phyloP scores from a whole-genome alignment of 2,329 filamentous ascomycete species.

The Aspergillus ustus region DNA sequence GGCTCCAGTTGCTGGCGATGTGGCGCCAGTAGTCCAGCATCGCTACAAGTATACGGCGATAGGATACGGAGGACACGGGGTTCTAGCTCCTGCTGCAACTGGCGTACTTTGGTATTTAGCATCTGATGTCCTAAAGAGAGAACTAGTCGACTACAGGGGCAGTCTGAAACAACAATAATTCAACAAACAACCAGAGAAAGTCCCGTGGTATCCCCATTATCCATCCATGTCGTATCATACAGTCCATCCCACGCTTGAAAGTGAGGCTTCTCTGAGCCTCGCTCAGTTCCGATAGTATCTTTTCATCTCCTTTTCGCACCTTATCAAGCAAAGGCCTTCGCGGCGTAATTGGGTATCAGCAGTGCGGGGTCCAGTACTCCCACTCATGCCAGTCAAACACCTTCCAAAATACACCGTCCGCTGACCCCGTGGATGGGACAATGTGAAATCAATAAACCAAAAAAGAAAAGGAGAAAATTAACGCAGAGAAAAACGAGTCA shows the following conservation, averaged over 20 bases:
- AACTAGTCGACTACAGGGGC: slow-evolving; percentile 10
- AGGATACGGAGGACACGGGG: background rate
- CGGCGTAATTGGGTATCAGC: slow-evolving; percentile 24
- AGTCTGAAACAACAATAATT: slow-evolving; percentile 16
- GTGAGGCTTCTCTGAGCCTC: slow-evolving; percentile 2
- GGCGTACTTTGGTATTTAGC: background rate
- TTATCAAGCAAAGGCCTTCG: background rate
- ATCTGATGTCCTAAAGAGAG: slow-evolving; percentile 14
- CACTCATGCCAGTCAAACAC: slow-evolving; percentile 12
- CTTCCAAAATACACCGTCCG: slow-evolving; percentile 13
- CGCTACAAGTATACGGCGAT: background rate
- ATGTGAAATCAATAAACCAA: slow-evolving; percentile 14
- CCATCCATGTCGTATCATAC: slow-evolving; percentile 22
- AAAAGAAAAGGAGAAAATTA: slow-evolving; percentile 3
- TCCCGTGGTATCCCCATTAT: slow-evolving; percentile 20
- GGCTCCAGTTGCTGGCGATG: background rate
- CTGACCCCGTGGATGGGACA: slow-evolving; percentile 7
- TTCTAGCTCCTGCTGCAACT: background rate
- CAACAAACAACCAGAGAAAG: slow-evolving; percentile 15
- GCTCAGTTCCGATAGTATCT: slow-evolving; percentile 6
- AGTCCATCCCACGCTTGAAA: slow-evolving; percentile 8
- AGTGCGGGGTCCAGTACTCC: slow-evolving; percentile 17
- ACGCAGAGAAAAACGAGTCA: background rate
- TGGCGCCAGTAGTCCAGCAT: background rate
- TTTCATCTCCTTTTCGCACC: slow-evolving; percentile 1